Evolutionary conservation across 495 filamentous ascomycete genomes (phyloP).

Genomic region (Cladorrhinum samala): DNA sequence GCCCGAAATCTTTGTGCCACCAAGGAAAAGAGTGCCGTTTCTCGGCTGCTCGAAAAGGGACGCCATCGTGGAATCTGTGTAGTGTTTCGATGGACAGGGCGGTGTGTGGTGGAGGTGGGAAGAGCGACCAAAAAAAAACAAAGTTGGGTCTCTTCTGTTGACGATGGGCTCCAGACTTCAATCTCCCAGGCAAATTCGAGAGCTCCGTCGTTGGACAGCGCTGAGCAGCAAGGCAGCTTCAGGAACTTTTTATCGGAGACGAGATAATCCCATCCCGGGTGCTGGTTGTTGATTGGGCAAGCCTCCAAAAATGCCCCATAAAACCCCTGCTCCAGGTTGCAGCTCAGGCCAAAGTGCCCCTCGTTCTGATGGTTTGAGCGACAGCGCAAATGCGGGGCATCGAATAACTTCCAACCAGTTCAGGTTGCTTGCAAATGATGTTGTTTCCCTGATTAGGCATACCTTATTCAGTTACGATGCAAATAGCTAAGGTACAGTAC

Average conservation of each 20-base stretch:
- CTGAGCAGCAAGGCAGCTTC: constrained; percentile 18
- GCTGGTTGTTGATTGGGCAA: constrained; percentile 7
- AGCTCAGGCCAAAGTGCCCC: constrained; percentile 21
- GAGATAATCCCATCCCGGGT: constrained; percentile 27
- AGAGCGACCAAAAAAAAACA: constrained; percentile 1
- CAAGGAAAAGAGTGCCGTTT: constrained; percentile 87
- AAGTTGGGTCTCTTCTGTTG: constrained; percentile 14
- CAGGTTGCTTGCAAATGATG: too few species aligned
- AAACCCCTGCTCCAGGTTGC: constrained; percentile 1
- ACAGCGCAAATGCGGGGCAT: constrained; percentile 20
- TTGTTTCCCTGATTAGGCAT: too few species aligned
- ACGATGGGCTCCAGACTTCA: constrained; percentile 19
- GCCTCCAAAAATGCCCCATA: neutral
- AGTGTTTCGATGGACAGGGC: neutral
- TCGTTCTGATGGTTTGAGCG: constrained; percentile 9
- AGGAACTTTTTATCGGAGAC: constrained; percentile 29
- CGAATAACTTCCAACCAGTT: constrained; percentile 7
- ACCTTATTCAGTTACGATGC: too few species aligned
- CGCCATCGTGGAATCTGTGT: constrained; percentile 55
- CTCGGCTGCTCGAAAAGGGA: constrained; percentile 84
- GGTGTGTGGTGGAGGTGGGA: constrained; percentile 1
- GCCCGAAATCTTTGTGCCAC: constrained; percentile 90
- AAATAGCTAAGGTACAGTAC: too few species aligned
- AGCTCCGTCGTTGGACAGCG: constrained; percentile 12
- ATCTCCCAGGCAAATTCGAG: constrained; percentile 20